These are phyloP conservation scores for Debaryomyces coudertii DNA, from an alignment of 1,139 yeast genomes.

Conservation along the genomic window DNA sequence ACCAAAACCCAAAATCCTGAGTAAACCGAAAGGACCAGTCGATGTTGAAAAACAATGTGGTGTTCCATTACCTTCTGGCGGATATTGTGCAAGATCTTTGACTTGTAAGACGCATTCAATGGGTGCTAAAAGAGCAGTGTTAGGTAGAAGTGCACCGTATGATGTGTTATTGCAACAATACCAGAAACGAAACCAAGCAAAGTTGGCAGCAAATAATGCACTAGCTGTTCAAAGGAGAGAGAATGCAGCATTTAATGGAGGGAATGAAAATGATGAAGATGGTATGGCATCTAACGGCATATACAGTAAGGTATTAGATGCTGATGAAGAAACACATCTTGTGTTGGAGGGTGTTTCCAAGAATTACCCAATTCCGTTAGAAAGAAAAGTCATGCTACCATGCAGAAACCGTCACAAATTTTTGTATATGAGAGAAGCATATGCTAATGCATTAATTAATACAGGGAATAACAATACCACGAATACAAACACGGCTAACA, in stretches of 20 bases:
- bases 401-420: constrained; percentile 70
- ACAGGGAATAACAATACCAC: constrained; percentile 29
- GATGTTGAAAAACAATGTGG: constrained; percentile 98
- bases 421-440: constrained; percentile 81
- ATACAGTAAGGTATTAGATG: constrained; percentile 46
- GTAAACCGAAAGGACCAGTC: constrained; percentile 78
- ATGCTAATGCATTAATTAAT: constrained; percentile 61
- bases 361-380: constrained; percentile 81
- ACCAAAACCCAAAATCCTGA: constrained; percentile 53
- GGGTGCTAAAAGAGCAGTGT: constrained; percentile 97
- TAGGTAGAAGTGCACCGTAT: constrained; percentile 90
- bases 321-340: constrained; percentile 92
- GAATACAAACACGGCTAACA: constrained; percentile 22
- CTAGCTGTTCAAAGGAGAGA: constrained; percentile 58
- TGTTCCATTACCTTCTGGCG: constrained; percentile 89
- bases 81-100: constrained; percentile 89
- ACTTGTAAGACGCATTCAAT: constrained; percentile 97
- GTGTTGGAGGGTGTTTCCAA: constrained; percentile 90
- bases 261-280: constrained; percentile 26
- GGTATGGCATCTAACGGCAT: constrained; percentile 20
- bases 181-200: constrained; percentile 91
- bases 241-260: constrained; percentile 45
- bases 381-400: constrained; percentile 72
- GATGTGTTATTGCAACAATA: constrained; percentile 86
- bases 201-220: constrained; percentile 80